These are phyloP conservation scores for Tilletia setariae DNA, from an alignment of 1,284 basidiomycete species.

Conservation along the genomic window DNA sequence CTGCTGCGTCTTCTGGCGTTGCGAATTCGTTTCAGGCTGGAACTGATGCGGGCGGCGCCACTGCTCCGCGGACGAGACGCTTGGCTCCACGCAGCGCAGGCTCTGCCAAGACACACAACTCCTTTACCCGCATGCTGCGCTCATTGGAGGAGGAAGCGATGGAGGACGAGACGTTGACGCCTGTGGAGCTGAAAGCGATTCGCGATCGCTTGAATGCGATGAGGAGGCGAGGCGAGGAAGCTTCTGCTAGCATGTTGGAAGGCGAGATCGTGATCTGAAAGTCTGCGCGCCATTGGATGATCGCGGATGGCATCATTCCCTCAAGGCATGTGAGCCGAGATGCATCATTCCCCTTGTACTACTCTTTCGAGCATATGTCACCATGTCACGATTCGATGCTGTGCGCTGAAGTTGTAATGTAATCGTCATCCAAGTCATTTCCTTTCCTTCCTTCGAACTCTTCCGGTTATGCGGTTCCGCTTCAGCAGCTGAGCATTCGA, in stretches of 20 bases:
- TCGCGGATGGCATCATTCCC: no score
- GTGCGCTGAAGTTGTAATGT: no score
- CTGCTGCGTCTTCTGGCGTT: neutral
- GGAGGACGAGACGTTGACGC: conserved; percentile 25
- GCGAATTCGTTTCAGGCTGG: neutral
- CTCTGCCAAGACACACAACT: neutral
- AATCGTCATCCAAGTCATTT: no score
- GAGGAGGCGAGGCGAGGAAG: conserved; percentile 27
- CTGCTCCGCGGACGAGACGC: neutral
- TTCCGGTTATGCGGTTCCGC: no score
- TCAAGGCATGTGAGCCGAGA: no score
- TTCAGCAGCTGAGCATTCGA: no score
- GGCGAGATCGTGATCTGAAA: neutral
- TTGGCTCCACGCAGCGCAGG: conserved; percentile 11
- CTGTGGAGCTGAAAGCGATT: conserved; percentile 4
- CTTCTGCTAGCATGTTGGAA: neutral
- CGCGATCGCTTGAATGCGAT: conserved; percentile 13
- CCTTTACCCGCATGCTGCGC: conserved; percentile 18
- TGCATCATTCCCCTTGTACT: no score
- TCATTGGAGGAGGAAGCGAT: conserved; percentile 28
- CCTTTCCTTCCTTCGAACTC: no score
- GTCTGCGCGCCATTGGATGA: no score
- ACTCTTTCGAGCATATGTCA: no score
- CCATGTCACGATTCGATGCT: no score
- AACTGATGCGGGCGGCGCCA: neutral